Evolutionary conservation across 108 stramenopile species (phyloP).

Genomic region (Nitzschia palea): DNA sequence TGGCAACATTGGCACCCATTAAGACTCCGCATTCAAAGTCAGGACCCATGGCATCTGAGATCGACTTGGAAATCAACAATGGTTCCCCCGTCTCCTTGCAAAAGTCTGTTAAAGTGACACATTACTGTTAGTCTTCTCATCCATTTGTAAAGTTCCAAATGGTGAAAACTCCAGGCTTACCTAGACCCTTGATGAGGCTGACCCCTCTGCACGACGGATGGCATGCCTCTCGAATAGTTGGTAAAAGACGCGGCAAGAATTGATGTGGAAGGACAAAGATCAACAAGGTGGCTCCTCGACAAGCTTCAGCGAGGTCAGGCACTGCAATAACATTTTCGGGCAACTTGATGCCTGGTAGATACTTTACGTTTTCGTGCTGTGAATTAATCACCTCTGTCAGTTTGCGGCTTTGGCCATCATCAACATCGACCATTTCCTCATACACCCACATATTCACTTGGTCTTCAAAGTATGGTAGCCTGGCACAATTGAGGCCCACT

Average conservation of each 20-base stretch:
- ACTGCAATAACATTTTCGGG: slow-evolving; percentile 87
- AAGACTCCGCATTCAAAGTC: slow-evolving; percentile 82
- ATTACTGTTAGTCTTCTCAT: too few relatives aligned
- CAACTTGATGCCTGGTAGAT: slow-evolving; percentile 88
- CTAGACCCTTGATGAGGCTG: slow-evolving; percentile 84
- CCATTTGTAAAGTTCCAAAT: too few relatives aligned
- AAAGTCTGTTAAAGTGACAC: slow-evolving; percentile 51
- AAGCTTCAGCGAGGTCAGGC: slow-evolving; percentile 82
- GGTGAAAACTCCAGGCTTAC: slow-evolving; percentile 36
- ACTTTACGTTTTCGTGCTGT: slow-evolving; percentile 96
- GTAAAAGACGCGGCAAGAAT: slow-evolving; percentile 77
- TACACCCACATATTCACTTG: slow-evolving; percentile 95
- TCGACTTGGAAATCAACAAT: slow-evolving; percentile 72
- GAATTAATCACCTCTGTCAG: slow-evolving; percentile 92
- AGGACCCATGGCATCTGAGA: slow-evolving; percentile 78
- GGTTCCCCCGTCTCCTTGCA: slow-evolving; percentile 58
- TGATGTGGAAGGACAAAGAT: slow-evolving; percentile 97
- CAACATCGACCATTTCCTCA: slow-evolving; percentile 66
- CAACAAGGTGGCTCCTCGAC: slow-evolving; percentile 81
- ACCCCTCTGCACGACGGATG: slow-evolving; percentile 83
- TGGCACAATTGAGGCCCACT: slow-evolving; percentile 77
- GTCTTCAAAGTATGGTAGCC: slow-evolving; percentile 65
- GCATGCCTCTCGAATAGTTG: slow-evolving; percentile 60
- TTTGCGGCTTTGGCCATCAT: slow-evolving; percentile 31
- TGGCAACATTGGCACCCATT: slow-evolving; percentile 99